Percentiles rank a stretch among this genome's conserved stretches.
Evolutionary conservation across 163 green algal genomes (phyloP).

Genomic region (Prototheca cutis): DNA sequence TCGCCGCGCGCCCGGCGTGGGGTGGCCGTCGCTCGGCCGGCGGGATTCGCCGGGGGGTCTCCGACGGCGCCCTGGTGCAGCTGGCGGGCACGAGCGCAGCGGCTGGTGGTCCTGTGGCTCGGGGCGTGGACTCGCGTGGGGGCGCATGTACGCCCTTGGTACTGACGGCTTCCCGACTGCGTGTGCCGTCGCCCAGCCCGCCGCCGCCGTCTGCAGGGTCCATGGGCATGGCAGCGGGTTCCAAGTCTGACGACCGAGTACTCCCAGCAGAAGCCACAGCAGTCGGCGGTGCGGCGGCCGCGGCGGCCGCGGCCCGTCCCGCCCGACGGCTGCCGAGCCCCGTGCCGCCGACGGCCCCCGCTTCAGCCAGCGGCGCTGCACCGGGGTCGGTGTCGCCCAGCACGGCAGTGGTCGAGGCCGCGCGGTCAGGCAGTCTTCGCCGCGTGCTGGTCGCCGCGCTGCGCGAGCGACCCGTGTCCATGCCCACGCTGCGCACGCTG

Average conservation of each 20-base stretch:
- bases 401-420: not conserved
- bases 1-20: not conserved
- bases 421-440: slow-evolving; percentile 5
- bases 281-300: not conserved
- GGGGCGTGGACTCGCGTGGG: no score
- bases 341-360: not conserved
- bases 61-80: not conserved
- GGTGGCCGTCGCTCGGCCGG: not conserved
- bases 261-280: no score
- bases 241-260: no score
- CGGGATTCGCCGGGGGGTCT: not conserved
- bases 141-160: no score
- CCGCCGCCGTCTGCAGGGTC: no score
- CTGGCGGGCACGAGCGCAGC: not conserved
- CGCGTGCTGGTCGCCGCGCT: slow-evolving; percentile 9
- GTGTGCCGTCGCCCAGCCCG: no score
- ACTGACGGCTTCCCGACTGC: no score
- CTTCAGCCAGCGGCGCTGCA: not conserved
- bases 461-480: slow-evolving; percentile 5
- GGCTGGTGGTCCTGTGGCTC: no score
- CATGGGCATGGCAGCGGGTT: no score
- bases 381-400: not conserved
- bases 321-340: not conserved
- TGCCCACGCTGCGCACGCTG: not conserved
- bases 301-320: not conserved